Percentiles rank a stretch among this genome's conserved stretches.
These are phyloP conservation scores for Beta macrorhiza DNA, from an alignment of 179 eudicot genomes.

Conservation along the genomic window DNA sequence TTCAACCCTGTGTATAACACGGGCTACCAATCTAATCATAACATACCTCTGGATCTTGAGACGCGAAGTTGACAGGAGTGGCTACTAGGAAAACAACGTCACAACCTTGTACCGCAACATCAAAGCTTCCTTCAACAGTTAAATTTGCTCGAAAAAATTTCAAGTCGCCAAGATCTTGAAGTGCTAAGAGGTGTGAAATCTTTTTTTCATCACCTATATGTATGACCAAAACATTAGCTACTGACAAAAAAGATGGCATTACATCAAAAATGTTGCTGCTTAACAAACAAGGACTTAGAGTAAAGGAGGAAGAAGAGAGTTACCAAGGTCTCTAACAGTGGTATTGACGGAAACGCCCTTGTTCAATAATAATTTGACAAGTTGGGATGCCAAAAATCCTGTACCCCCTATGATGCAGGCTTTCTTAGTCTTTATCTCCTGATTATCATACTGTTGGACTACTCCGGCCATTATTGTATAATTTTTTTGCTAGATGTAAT, in stretches of 20 bases:
- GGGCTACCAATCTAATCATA: no score
- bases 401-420: conserved; percentile 68
- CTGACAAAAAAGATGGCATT: neutral
- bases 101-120: conserved; percentile 60
- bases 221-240: neutral
- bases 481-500: neutral
- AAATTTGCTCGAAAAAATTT: conserved; percentile 57
- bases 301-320: neutral
- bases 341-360: conserved; percentile 59
- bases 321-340: conserved; percentile 73
- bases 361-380: conserved; percentile 53
- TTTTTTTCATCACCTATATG: conserved; percentile 50
- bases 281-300: no score
- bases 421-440: conserved; percentile 29
- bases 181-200: conserved; percentile 48
- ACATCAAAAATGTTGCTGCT: neutral
- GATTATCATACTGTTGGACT: neutral
- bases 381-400: conserved; percentile 59
- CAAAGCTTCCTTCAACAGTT: conserved; percentile 64
- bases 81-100: conserved; percentile 71
- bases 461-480: neutral
- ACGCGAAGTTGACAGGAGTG: conserved; percentile 72
- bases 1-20: no score
- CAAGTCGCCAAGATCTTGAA: conserved; percentile 49
- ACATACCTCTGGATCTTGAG: conserved; percentile 72